Base-by-base conservation (phyloP, 768 basidiomycete genomes). In the Mycena polygramma region DNA sequence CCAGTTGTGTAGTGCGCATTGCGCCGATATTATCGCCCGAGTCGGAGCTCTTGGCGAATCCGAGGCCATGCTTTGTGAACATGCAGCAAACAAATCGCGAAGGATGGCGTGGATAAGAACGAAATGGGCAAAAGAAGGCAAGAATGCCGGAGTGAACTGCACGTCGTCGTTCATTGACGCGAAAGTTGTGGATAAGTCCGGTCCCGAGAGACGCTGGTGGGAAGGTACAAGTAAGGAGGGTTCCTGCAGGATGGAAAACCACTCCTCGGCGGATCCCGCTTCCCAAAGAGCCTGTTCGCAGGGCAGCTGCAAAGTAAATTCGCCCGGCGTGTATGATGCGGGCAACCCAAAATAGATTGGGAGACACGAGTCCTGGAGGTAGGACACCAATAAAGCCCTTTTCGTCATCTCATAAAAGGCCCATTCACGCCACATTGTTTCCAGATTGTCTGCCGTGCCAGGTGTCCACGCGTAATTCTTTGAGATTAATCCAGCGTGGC, bases 1-100 rank as follows among this genome's bases (percentile, higher is more conserved):
- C 90, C 90, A 91, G 73, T 86, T 87, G 74, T 90, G 88, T 43
- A 91, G 80, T 35, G 85, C 83, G 73, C 82, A 84, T 74, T 90
- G 88, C 41, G 86, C 79, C 15, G 79, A 73, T 74, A 83, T 74
- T 46, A 82, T 45, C 19, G 49, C 75, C 48, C 26, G 26, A 45
- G 30, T 30, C 30, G 30, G 30, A 30, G 30, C 30, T 30, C 57
- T 37, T 35, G 48, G 55, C 14, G 24, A 1, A 22, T 63, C 55
- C 39, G 26, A 22, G 2, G 43, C 35, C 43, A 30, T 49, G 4
- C 53, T 43, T 36, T 63, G 66, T 4, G 63, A 57, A 49, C 68
- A 73, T 20, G 72, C 63, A 19, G 60, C 36, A 30, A 73, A 73
- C 35, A 73, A 46, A 35, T 73, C 73, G 26, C 84, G 82, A 57